These are phyloP conservation scores for Benincasa hispida DNA, from an alignment of 306 rosid species.

Conservation along the genomic window DNA sequence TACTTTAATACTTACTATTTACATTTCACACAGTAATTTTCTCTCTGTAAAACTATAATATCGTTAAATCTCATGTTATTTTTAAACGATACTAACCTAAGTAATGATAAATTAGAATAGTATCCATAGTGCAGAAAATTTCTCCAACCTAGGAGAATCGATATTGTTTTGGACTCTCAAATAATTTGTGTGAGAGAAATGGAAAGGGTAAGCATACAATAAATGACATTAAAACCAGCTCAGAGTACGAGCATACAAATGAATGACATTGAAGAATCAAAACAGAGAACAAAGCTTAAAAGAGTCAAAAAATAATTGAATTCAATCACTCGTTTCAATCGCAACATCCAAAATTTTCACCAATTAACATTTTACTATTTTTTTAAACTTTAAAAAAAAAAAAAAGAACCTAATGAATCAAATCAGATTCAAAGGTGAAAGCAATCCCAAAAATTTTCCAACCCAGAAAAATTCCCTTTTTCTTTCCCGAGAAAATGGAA, in stretches of 20 bases:
- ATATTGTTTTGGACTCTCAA: neutral
- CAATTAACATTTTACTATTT: neutral
- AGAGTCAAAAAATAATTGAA: neutral
- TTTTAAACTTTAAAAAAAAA: neutral
- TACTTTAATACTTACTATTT: no score
- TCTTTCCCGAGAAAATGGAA: constrained; percentile 4
- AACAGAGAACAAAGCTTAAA: neutral
- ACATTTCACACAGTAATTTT: no score
- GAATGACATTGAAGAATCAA: neutral
- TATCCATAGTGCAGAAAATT: no score
- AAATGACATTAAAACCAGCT: neutral
- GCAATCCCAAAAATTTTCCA: neutral
- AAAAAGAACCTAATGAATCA: neutral
- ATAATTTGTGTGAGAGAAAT: neutral
- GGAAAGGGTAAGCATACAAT: neutral
- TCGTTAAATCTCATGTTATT: no score
- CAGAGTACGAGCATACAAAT: neutral
- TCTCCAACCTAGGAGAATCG: no score
- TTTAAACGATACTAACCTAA: no score
- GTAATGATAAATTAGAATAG: no score
- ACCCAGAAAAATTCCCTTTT: neutral
- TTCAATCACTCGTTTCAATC: neutral
- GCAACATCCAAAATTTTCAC: neutral
- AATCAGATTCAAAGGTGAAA: neutral
- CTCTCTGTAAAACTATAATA: no score